Evolutionary conservation across 176 grass and related monocot genomes (phyloP).

Genomic region (Oryza australiensis): DNA sequence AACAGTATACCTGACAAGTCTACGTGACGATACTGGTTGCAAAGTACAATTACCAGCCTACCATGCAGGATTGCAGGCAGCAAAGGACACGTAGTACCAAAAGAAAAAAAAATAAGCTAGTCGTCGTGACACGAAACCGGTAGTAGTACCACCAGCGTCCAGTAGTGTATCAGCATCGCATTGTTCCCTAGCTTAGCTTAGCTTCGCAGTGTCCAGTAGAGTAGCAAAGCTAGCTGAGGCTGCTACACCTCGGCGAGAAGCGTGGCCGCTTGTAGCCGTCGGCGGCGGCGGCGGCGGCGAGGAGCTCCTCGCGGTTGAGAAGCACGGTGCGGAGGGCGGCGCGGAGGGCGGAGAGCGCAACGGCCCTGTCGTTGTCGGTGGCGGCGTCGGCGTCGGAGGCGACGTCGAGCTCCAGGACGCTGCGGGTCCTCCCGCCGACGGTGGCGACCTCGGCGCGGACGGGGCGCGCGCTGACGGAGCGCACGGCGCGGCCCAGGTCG

Average conservation of each 20-base stretch:
- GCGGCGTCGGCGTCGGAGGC: not conserved
- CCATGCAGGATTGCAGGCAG: too few species aligned
- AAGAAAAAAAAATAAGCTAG: not conserved
- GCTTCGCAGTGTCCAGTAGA: too few species aligned
- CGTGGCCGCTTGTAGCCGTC: slow-evolving; percentile 62
- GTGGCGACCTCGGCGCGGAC: slow-evolving; percentile 85
- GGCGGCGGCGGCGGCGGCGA: slow-evolving; percentile 20
- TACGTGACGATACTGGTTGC: slow-evolving; percentile 1
- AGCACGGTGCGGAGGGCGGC: slow-evolving; percentile 69
- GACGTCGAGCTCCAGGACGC: slow-evolving; percentile 74
- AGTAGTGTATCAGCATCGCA: not conserved
- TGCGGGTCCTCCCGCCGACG: slow-evolving; percentile 65
- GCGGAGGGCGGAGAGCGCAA: slow-evolving; percentile 55
- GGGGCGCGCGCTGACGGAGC: slow-evolving; percentile 69
- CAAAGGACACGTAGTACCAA: not conserved
- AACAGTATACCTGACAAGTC: slow-evolving; percentile 18
- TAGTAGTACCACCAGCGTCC: too few species aligned
- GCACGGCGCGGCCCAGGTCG: slow-evolving; percentile 73
- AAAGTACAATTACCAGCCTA: slow-evolving; percentile 18
- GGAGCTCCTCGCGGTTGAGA: slow-evolving; percentile 48
- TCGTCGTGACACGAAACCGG: not conserved
- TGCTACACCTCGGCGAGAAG: slow-evolving; percentile 34
- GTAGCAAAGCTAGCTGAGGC: not conserved
- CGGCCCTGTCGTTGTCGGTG: not conserved
- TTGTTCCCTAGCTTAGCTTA: not conserved